Evolutionary conservation across 2,329 filamentous ascomycete genomes (phyloP), one percentile per base, ranked within the genome.

Genomic region (Aureobasidium sp.): DNA sequence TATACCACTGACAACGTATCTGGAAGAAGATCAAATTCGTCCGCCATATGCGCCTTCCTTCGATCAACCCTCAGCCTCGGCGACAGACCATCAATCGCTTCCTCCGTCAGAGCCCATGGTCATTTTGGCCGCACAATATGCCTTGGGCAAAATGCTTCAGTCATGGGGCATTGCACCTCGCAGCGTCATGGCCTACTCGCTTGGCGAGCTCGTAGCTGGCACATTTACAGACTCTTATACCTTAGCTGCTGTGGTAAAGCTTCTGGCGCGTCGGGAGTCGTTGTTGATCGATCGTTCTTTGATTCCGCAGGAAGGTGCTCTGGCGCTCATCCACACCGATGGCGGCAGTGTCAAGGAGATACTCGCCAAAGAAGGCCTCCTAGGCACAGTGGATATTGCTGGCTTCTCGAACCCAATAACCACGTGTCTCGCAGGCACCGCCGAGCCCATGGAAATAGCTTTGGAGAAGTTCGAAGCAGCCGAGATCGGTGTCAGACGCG

Each of bases 171-270:
- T 56, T 32, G 15, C 15, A 15, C 52, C 52, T 32, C 37, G 27
- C 13, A 56, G 52, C 26, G 52, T 56, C 26, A 56, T 56, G 52
- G 52, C 39, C 13, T 56, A 56, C 10, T 44, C 52, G 4, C 37
- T 56, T 3, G 52, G 52, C 7, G 52, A 56, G 17, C 24, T 56
- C 8, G 52, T 32, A 5, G 52, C 52, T 8, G 52, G 52, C 36
- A 34, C 52, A 26, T 56, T 56, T 37, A 56, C 52, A 13, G 52
- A 37, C 12, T 56, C 52, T 13, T 56, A 56, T 13, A 44, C 52
- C 6, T 13, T 56, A 12, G 24, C 52, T 32, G 52, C 52, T 20
- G 37, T 44, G 26, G 20, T 56, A 24, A 56, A 56, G n/a, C 39
- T 56, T 3, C 52, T 56, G 20, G 52, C 52, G 2, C 36, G 52